Evolutionary conservation across 1,284 basidiomycete genomes (phyloP).

Genomic region (Papiliotrema flavescens): DNA sequence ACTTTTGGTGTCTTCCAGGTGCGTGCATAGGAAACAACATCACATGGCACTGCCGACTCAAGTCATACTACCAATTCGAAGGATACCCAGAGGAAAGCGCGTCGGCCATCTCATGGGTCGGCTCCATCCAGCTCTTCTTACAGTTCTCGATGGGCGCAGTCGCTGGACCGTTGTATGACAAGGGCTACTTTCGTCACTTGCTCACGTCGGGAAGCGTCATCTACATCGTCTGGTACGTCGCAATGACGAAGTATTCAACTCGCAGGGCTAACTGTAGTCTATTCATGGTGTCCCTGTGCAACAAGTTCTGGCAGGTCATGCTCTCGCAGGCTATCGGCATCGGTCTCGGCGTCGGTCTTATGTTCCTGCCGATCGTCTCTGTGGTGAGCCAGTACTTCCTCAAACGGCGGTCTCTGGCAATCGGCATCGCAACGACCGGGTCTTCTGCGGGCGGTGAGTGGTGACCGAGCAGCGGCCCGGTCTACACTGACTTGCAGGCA

Average conservation of each 20-base stretch:
- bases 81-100: constrained; percentile 16
- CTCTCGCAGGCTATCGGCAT: constrained; percentile 24
- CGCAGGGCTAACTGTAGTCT: constrained; percentile 31
- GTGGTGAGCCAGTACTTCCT: constrained; percentile 56
- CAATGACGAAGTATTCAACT: not conserved
- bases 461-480: too few relatives aligned
- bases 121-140: constrained; percentile 60
- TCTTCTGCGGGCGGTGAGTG: constrained; percentile 46
- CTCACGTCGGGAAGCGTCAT: constrained; percentile 51
- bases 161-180: constrained; percentile 58
- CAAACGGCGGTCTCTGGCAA: constrained; percentile 25
- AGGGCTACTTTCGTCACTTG: constrained; percentile 56
- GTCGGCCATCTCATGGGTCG: constrained; percentile 60
- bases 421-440: constrained; percentile 31
- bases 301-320: constrained; percentile 57
- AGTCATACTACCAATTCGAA: constrained; percentile 27
- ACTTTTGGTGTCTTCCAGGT: constrained; percentile 4
- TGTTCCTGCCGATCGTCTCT: constrained; percentile 54
- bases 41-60: constrained; percentile 1
- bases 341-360: constrained; percentile 44
- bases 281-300: constrained; percentile 59
- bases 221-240: constrained; percentile 50
- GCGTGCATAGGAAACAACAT: not conserved
- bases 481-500: constrained; percentile 3
- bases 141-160: constrained; percentile 51